phyloP scores from a whole-genome alignment of 2,329 filamentous ascomycete genomes.

The Ophiognomonia clavigignenti-juglandacearum region DNA sequence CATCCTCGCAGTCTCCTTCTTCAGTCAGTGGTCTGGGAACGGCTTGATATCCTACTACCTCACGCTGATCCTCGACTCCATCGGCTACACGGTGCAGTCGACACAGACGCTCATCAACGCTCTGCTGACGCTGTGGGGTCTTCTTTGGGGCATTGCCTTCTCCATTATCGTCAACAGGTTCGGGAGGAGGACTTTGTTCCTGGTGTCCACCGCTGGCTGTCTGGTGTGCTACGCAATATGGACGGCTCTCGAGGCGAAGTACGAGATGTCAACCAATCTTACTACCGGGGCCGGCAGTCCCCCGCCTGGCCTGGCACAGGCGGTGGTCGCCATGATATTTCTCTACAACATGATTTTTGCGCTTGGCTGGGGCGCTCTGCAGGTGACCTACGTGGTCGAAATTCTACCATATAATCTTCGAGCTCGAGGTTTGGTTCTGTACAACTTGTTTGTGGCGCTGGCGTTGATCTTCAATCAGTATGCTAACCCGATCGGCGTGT shows the following conservation, averaged over 20 bases:
- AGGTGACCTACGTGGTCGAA: not conserved
- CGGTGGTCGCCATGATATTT: not conserved
- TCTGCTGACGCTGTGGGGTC: conserved; percentile 23
- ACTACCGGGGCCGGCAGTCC: not conserved
- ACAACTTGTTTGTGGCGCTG: not conserved
- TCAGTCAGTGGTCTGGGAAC: conserved; percentile 1
- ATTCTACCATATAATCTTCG: conserved; percentile 3
- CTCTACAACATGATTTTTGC: conserved; percentile 3
- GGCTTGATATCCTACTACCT: conserved; percentile 10
- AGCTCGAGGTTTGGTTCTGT: not conserved
- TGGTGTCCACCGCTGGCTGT: not conserved
- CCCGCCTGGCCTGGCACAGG: not conserved
- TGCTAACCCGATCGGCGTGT: conserved; percentile 29
- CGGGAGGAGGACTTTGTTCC: conserved; percentile 2
- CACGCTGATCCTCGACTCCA: conserved; percentile 1
- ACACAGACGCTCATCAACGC: conserved; percentile 25
- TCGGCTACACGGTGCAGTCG: not conserved
- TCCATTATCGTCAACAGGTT: not conserved
- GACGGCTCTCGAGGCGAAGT: not conserved
- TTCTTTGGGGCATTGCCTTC: not conserved
- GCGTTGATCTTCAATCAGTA: conserved; percentile 27
- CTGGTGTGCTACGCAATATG: not conserved
- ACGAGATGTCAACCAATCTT: not conserved
- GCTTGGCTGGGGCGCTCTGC: not conserved
- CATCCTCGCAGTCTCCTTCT: not conserved